Evolutionary conservation across 73 alveolate species (phyloP).

Genomic region (Breviolum minutum): DNA sequence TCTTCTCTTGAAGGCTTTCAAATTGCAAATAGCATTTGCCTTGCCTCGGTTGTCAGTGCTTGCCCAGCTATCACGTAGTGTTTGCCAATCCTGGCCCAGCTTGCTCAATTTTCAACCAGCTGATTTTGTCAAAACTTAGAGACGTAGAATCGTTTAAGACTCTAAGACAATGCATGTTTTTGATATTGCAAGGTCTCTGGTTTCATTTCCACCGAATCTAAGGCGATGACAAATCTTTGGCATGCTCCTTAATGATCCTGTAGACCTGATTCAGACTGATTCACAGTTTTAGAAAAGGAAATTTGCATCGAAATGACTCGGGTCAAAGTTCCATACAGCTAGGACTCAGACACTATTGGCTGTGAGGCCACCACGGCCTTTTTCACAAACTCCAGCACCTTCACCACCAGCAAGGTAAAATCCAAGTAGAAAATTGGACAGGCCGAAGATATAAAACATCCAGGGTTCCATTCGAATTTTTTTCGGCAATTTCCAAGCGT

Average conservation of each 20-base stretch:
- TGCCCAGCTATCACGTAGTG: constrained; percentile 52
- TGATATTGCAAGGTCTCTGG: too few relatives aligned
- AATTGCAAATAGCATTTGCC: too few relatives aligned
- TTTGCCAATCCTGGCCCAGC: constrained; percentile 31
- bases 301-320: neutral
- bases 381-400: constrained; percentile 13
- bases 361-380: constrained; percentile 76
- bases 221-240: constrained; percentile 45
- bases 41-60: constrained; percentile 43
- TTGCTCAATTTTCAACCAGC: neutral
- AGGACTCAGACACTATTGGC: constrained; percentile 34
- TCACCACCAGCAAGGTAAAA: neutral
- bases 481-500: neutral
- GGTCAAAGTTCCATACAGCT: too few relatives aligned
- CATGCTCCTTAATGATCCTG: constrained; percentile 76
- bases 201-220: too few relatives aligned
- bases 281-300: neutral
- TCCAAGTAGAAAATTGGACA: neutral
- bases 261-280: constrained; percentile 19
- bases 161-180: too few relatives aligned
- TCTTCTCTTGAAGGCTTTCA: too few relatives aligned
- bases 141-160: too few relatives aligned
- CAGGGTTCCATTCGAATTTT: neutral
- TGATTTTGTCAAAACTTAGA: too few relatives aligned
- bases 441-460: neutral